Percentiles rank a stretch among this genome's conserved stretches.
phyloP scores from a whole-genome alignment of 306 rosid species.

The Canavalia gladiata region DNA sequence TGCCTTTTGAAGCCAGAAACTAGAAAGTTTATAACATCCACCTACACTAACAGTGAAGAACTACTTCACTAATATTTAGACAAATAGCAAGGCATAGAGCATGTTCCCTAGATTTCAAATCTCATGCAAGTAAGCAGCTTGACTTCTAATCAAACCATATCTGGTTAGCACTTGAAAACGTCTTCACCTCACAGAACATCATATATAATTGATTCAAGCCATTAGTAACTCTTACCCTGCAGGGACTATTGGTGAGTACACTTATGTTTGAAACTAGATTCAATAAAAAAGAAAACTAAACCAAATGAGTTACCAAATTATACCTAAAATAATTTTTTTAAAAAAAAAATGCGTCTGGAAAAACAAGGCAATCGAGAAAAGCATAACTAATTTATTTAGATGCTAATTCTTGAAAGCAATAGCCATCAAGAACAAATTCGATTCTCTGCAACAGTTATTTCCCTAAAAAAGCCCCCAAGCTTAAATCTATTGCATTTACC shows the following conservation, averaged over 20 bases:
- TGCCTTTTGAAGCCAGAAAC: conserved; percentile 1
- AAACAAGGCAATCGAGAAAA: background rate
- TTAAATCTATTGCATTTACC: conserved; percentile 39
- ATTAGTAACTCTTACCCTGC: background rate
- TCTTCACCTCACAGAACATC: background rate
- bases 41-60: background rate
- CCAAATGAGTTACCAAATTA: background rate
- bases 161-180: background rate
- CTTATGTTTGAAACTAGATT: background rate
- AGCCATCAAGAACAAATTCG: conserved; percentile 18
- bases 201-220: background rate
- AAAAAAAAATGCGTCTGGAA: background rate
- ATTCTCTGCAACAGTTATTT: background rate
- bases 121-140: background rate
- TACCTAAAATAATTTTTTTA: background rate
- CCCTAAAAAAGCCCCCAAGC: background rate
- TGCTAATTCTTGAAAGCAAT: background rate
- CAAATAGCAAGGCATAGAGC: background rate
- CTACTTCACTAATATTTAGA: background rate
- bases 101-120: conserved; percentile 9
- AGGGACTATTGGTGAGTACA: background rate
- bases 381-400: background rate
- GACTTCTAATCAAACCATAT: background rate
- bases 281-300: background rate
- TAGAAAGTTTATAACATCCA: conserved; percentile 4